phyloP scores from a whole-genome alignment of 306 rosid species.

The Medicago ruthenica region DNA sequence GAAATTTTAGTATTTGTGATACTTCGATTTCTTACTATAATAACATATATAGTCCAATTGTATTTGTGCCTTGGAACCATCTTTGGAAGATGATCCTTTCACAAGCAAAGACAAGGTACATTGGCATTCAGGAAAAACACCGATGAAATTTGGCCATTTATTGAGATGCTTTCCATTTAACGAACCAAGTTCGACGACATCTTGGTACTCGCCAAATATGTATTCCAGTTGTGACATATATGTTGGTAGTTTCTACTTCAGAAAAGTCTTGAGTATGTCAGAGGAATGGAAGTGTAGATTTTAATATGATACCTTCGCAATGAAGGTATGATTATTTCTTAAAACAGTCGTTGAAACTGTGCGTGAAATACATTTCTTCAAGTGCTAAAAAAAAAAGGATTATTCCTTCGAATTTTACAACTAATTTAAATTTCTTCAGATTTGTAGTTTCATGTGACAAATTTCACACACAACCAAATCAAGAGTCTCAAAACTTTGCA shows the following conservation, averaged over 20 bases:
- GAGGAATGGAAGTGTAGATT: not conserved
- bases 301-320: conserved; percentile 5
- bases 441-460: not conserved
- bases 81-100: too few relatives aligned
- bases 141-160: too few relatives aligned
- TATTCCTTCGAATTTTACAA: accelerated
- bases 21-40: too few relatives aligned
- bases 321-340: not conserved
- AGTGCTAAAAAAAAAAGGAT: not conserved
- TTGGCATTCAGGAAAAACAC: too few relatives aligned
- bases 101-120: too few relatives aligned
- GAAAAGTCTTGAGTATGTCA: too few relatives aligned
- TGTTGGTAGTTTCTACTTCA: not conserved
- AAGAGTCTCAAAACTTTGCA: conserved; percentile 13
- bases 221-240: not conserved
- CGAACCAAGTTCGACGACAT: not conserved
- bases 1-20: too few relatives aligned
- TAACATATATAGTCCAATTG: too few relatives aligned
- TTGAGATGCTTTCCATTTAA: too few relatives aligned
- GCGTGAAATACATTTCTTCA: conserved; percentile 34
- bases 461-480: accelerated
- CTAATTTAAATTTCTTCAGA: not conserved
- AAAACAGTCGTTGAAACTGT: too few relatives aligned
- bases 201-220: not conserved
- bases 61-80: too few relatives aligned